These are phyloP conservation scores for Petrea volubilis DNA, from an alignment of 257 asterid genomes.

Conservation along the genomic window DNA sequence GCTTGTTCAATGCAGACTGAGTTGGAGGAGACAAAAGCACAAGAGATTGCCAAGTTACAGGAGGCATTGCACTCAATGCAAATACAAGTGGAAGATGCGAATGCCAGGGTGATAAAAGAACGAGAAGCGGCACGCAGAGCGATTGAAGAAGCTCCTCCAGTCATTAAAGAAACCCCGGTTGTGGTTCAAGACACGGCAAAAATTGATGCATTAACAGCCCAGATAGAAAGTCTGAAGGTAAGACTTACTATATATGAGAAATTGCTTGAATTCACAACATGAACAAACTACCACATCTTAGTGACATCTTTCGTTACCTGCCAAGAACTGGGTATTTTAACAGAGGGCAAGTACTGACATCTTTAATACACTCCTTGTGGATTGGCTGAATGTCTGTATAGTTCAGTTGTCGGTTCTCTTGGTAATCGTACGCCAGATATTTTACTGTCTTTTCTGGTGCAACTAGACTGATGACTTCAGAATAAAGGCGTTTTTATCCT, in stretches of 20 bases:
- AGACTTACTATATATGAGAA: conserved; percentile 10
- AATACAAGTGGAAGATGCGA: conserved; percentile 88
- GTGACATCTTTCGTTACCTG: conserved; percentile 6
- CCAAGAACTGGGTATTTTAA: conserved; percentile 13
- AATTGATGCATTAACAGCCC: conserved; percentile 78
- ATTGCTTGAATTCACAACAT: conserved; percentile 19
- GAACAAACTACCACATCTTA: conserved; percentile 6
- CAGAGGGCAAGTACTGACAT: conserved; percentile 7
- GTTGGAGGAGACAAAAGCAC: conserved; percentile 92
- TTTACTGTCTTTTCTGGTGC: conserved; percentile 1
- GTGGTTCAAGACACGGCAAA: conserved; percentile 86
- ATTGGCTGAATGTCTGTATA: conserved; percentile 2
- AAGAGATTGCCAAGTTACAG: conserved; percentile 82
- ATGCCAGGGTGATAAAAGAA: conserved; percentile 75
- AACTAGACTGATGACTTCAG: conserved; percentile 6
- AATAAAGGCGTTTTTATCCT: neutral
- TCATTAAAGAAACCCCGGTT: conserved; percentile 95
- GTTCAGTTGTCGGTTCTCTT: conserved; percentile 14
- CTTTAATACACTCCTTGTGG: neutral
- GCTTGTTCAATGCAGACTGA: conserved; percentile 68
- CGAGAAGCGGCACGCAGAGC: conserved; percentile 91
- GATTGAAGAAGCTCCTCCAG: conserved; percentile 97
- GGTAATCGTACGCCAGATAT: neutral
- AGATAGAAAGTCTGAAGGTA: conserved; percentile 84
- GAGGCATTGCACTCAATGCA: conserved; percentile 79